phyloP scores from a whole-genome alignment of 192 early-diverging fungal species.

The Coemansia sp. region DNA sequence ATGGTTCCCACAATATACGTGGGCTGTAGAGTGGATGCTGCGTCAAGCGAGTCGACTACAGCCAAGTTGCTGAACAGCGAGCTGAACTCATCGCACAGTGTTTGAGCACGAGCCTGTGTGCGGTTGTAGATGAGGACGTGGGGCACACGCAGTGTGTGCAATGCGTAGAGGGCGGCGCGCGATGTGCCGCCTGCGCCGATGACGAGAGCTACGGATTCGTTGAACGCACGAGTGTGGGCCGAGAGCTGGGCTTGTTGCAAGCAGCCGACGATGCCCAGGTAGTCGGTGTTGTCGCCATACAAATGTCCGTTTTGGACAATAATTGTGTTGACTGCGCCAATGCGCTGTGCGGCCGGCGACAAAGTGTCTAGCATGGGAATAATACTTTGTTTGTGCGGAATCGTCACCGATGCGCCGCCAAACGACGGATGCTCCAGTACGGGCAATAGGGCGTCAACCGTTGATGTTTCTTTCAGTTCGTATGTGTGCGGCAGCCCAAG shows the following conservation, averaged over 20 bases:
- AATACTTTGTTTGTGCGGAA: conserved; percentile 91
- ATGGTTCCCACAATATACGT: conserved; percentile 79
- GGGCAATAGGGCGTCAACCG: conserved; percentile 60
- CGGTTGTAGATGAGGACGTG: conserved; percentile 85
- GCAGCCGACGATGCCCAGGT: conserved; percentile 77
- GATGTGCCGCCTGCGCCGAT: conserved; percentile 95
- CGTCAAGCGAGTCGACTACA: conserved; percentile 54
- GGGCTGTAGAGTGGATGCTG: conserved; percentile 24
- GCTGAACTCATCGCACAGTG: conserved; percentile 63
- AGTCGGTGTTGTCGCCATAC: conserved; percentile 95
- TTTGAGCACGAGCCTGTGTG: conserved; percentile 70
- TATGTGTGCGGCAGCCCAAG: conserved; percentile 87
- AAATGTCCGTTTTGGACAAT: conserved; percentile 46
- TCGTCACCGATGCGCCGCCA: conserved; percentile 95
- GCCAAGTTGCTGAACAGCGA: conserved; percentile 52
- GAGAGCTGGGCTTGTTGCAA: conserved; percentile 54
- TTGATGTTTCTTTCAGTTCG: conserved; percentile 67
- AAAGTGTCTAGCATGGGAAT: conserved; percentile 71
- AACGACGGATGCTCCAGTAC: conserved; percentile 60
- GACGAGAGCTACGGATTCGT: conserved; percentile 65
- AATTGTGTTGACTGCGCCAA: conserved; percentile 97
- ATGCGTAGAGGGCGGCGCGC: conserved; percentile 84
- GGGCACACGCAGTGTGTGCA: conserved; percentile 67
- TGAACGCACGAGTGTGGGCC: conserved; percentile 6
- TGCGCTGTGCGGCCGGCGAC: conserved; percentile 73